phyloP scores from a whole-genome alignment of 345 rosid species.

The Ailanthus altissimus region DNA sequence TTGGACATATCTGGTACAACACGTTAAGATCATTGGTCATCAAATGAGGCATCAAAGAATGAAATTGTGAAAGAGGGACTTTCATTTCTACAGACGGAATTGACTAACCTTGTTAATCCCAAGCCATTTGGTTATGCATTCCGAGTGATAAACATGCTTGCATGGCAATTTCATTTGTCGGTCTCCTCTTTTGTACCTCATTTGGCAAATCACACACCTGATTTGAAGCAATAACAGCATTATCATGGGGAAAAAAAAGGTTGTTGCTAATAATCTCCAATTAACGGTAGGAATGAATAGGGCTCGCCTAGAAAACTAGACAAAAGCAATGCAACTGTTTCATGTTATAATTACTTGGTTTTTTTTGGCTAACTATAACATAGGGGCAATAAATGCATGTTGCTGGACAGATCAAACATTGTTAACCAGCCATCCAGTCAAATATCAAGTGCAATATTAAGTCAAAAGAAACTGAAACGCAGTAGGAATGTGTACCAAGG shows the following conservation, averaged over 20 bases:
- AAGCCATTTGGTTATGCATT: constrained; percentile 69
- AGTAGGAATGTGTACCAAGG: background rate
- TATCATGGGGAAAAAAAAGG: background rate
- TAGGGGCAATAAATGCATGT: too few relatives aligned
- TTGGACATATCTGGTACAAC: constrained; percentile 53
- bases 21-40: background rate
- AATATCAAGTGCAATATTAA: background rate
- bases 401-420: too few relatives aligned
- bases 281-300: background rate
- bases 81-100: constrained; percentile 9
- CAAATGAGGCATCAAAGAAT: background rate
- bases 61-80: background rate
- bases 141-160: constrained; percentile 63
- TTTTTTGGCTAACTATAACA: too few relatives aligned
- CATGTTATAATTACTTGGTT: too few relatives aligned
- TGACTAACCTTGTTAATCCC: constrained; percentile 62
- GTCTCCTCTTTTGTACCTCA: constrained; percentile 61
- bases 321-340: too few relatives aligned
- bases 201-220: constrained; percentile 76
- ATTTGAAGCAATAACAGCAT: background rate
- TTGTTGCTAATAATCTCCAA: background rate
- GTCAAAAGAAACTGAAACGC: background rate
- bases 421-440: background rate
- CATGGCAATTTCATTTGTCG: constrained; percentile 59
- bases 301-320: too few relatives aligned